Percentiles rank a stretch among this genome's conserved stretches.
Conservation (phyloP, 345 rosid genomes). For the Lepidium didymum region DNA sequence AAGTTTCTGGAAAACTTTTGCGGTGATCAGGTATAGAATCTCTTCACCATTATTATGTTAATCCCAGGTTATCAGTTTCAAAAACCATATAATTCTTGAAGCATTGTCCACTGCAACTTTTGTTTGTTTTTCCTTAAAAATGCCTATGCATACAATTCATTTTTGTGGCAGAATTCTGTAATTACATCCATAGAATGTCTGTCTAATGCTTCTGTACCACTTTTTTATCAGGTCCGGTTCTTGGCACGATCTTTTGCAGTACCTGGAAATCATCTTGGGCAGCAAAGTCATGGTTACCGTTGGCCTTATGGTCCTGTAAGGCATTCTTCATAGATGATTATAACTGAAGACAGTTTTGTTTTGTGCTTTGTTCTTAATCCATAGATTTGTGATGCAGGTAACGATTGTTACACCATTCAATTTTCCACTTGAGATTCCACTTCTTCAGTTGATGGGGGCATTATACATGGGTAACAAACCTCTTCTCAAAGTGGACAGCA, state of each 20-base stretch:
- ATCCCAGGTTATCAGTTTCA: neutral
- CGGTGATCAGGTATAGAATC: constrained; percentile 77
- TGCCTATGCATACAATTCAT: neutral
- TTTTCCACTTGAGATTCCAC: constrained; percentile 94
- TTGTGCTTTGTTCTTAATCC: neutral
- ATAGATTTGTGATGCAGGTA: constrained; percentile 44
- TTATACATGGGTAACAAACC: constrained; percentile 98
- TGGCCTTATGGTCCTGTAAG: constrained; percentile 99
- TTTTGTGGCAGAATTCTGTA: neutral
- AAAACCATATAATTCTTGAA: neutral
- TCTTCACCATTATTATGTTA: neutral
- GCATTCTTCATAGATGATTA: constrained; percentile 13
- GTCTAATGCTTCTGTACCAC: neutral
- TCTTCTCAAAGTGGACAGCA: constrained; percentile 88
- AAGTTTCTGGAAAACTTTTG: constrained; percentile 90
- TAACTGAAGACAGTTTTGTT: neutral
- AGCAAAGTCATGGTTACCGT: constrained; percentile 91
- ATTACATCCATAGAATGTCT: neutral
- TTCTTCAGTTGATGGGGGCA: constrained; percentile 97
- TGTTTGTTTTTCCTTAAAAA: neutral
- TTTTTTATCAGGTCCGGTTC: constrained; percentile 67
- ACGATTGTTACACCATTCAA: constrained; percentile 95
- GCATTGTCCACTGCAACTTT: neutral
- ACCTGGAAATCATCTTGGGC: constrained; percentile 96
- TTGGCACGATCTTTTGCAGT: constrained; percentile 86